Evolutionary conservation across 805 yeast species (phyloP).

Genomic region (Ogataea zsoltii): DNA sequence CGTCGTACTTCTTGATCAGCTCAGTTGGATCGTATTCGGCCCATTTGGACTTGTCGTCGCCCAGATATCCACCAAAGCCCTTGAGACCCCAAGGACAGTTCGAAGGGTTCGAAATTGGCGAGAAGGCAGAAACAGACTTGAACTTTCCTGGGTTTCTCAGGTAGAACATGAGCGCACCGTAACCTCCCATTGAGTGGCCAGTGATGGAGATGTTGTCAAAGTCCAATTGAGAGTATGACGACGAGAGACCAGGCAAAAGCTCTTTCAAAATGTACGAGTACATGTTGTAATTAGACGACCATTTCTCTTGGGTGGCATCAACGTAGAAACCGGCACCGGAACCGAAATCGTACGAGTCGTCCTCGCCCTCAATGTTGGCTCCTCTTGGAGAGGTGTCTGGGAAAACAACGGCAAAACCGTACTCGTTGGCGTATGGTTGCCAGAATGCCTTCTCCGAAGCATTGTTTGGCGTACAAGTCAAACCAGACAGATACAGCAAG

Average conservation of each 20-base stretch:
- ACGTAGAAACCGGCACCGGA: slow-evolving; percentile 94
- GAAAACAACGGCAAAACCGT: slow-evolving; percentile 84
- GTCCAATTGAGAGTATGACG: slow-evolving; percentile 52
- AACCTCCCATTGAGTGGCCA: slow-evolving; percentile 99
- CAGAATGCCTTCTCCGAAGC: slow-evolving; percentile 92
- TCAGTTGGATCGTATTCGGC: slow-evolving; percentile 79
- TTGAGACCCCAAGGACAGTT: slow-evolving; percentile 86
- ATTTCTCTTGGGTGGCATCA: slow-evolving; percentile 76
- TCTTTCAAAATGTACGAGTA: slow-evolving; percentile 79
- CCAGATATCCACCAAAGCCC: slow-evolving; percentile 78
- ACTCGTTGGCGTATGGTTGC: slow-evolving; percentile 75
- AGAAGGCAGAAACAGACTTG: slow-evolving; percentile 82
- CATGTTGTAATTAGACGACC: slow-evolving; percentile 78
- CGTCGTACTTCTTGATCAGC: slow-evolving; percentile 57
- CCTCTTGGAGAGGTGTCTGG: slow-evolving; percentile 99
- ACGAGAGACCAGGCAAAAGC: slow-evolving; percentile 53
- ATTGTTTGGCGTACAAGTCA: slow-evolving; percentile 91
- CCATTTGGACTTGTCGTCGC: slow-evolving; percentile 64
- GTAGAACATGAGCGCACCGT: slow-evolving; percentile 75
- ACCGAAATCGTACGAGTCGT: slow-evolving; percentile 79
- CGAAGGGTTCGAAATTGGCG: slow-evolving; percentile 85
- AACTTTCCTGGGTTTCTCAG: slow-evolving; percentile 71
- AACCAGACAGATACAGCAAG: slow-evolving; percentile 77
- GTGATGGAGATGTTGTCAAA: slow-evolving; percentile 68
- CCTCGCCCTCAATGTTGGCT: slow-evolving; percentile 69